Conservation (phyloP, 768 basidiomycete species). For the Tylopilus balloui region DNA sequence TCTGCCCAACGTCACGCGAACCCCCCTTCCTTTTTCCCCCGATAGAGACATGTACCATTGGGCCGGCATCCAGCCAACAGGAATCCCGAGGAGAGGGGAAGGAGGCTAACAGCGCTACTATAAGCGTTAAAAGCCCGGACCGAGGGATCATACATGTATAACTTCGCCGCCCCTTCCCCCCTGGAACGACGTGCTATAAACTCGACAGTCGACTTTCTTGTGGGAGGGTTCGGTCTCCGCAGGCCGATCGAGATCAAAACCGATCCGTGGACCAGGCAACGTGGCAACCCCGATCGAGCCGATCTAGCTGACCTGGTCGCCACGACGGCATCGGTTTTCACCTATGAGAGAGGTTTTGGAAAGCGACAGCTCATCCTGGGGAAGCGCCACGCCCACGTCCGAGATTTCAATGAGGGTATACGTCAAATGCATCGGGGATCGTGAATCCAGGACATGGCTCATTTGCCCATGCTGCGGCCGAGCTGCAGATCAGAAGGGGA, state of each 20-base stretch:
- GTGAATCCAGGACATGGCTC: neutral
- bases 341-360: neutral
- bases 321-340: neutral
- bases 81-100: neutral
- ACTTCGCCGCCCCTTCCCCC: too few relatives aligned
- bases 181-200: neutral
- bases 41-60: neutral
- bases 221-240: neutral
- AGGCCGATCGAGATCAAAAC: neutral
- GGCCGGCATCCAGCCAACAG: neutral
- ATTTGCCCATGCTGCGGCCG: neutral
- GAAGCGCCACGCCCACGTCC: neutral
- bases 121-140: neutral
- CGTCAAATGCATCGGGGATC: neutral
- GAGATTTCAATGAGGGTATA: neutral
- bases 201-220: neutral
- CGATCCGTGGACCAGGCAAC: constrained; percentile 1
- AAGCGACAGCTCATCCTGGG: neutral
- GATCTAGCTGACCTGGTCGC: neutral
- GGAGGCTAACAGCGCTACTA: too few relatives aligned
- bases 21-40: neutral
- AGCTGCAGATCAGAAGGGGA: constrained; percentile 4
- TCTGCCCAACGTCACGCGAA: neutral
- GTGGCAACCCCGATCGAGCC: neutral
- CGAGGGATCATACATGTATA: neutral